Base-by-base conservation (phyloP, 2,329 filamentous ascomycete species). In the Fonsecaea pedrosoi region DNA sequence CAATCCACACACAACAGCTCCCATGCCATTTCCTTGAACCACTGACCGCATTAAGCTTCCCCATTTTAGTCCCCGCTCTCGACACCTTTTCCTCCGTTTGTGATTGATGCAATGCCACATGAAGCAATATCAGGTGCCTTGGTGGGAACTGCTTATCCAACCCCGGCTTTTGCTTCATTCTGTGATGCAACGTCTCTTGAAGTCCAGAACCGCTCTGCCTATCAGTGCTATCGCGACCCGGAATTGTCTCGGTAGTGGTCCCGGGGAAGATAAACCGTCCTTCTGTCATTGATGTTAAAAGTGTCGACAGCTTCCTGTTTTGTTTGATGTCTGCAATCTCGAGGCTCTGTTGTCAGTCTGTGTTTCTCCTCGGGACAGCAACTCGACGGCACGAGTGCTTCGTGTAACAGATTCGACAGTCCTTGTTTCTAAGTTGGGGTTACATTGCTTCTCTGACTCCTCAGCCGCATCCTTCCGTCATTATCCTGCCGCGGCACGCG, bases 131-230 rank as follows among this genome's bases (percentile, higher is more conserved):
- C 58, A 61, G 30, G 30, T 40, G 42, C n/a, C n/a, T 34, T 30
- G 30, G 30, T 34, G 18, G 34, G 59, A 54, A 59, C 42, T 58
- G 58, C 64, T 66, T 66, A 66, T 66, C 64, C 58, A 37, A 37
- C 38, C 64, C 64, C 21, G 25, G 60, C 34, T 35, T 62, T 32
- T 37, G 38, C 60, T 54, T 56, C 34, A 25, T n/a, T 32, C 13
- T 64, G n/a, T 65, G 63, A 61, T 65, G 57, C 63, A 65, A 60
- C 61, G 9, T 54, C 34, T 9, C 25, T 54, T 40, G 45, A 6
- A 25, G 30, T 25, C 18, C 45, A 18, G 9, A 8, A 25, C 45
- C 45, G 5, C 21, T 30, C 18, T 50, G 34, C 42, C 59, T 61
- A 38, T 61, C 59, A 50, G 54, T 61, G 54, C 40, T 54, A 64